Base-by-base conservation (phyloP, 2,329 filamentous ascomycete genomes). In the Dactylonectria estremocensis region DNA sequence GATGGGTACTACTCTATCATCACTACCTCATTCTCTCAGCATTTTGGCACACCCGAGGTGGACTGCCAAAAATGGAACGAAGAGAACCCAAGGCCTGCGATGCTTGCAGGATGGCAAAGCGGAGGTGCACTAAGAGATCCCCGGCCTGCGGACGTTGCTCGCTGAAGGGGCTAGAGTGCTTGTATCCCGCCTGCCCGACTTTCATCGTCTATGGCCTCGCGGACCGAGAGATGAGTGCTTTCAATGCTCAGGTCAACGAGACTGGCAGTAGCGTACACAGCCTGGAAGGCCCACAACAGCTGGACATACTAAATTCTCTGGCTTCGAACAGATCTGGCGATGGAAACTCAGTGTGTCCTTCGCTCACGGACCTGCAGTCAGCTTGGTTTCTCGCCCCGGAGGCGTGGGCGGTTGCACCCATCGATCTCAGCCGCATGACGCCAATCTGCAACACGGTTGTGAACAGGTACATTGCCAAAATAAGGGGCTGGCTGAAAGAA, bases 71-170 rank as follows among this genome's bases (percentile, higher is more conserved):
- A n/a, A 43, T 43, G 40, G 14, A 43, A 14, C 40, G 40, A 14
- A n/a, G 40, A n/a, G 40, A 43, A n/a, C 2, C n/a, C 40, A 43
- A 43, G 11, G 64, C 67, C 2, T 72, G 70, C 20, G 59, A 52
- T 31, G 45, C 68, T 3, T 74, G 72, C 46, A 67, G 67, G 5
- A 64, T 20, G 2, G 60, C 72, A 1, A 74, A 74, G 33, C 59
- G 72, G 8, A 74, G 69, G 24, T 74, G 72, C 24, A 69, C 61
- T 2, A 72, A 63, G n/a, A 63, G 70, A 28, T 58, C 67, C 8
- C 72, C 72, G 5, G 16, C 40, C 14, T 43, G 40, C 6, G 49
- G 45, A 5, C 68, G 71, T 14, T 73, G 70, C 37, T 59, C 64
- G 7, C 50, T 65, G 13, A 68, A 64, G 9, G 64, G 54, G 14